phyloP scores from a whole-genome alignment of 2,329 filamentous ascomycete genomes.

The Venturia carpophila region DNA sequence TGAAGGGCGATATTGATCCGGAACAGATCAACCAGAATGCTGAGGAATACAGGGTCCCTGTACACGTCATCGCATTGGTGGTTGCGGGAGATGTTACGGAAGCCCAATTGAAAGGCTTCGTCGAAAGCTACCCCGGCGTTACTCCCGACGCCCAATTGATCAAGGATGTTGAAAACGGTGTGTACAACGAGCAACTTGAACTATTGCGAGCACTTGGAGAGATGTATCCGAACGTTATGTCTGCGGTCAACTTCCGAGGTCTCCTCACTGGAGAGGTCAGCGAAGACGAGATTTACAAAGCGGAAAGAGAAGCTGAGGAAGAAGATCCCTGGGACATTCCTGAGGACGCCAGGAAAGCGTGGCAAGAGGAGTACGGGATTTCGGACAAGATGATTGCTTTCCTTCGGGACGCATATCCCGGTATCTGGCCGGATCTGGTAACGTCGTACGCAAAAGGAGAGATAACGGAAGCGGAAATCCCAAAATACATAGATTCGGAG shows the following conservation, averaged over 20 bases:
- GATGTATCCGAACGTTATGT: background rate
- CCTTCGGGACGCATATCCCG: conserved; percentile 1
- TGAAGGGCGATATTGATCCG: background rate
- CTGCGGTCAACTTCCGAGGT: background rate
- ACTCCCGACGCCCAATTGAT: conserved; percentile 1
- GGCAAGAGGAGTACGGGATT: conserved; percentile 9
- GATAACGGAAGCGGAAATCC: conserved; percentile 10
- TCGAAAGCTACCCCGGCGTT: background rate
- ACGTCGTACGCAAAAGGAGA: conserved; percentile 1
- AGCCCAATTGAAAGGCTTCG: background rate
- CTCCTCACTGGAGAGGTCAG: background rate
- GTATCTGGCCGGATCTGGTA: conserved; percentile 8
- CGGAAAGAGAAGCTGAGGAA: background rate
- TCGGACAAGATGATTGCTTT: conserved; percentile 8
- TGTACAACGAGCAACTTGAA: background rate
- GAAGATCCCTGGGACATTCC: conserved; percentile 3
- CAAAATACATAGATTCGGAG: background rate
- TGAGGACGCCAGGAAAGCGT: conserved; percentile 2
- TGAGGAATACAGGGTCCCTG: background rate
- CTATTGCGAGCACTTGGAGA: background rate
- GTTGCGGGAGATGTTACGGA: background rate
- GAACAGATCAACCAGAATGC: background rate
- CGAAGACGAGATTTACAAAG: background rate
- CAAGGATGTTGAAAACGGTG: background rate
- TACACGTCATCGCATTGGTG: background rate